phyloP scores from a whole-genome alignment of 441 rosid genomes.

The Croton laevigatus region DNA sequence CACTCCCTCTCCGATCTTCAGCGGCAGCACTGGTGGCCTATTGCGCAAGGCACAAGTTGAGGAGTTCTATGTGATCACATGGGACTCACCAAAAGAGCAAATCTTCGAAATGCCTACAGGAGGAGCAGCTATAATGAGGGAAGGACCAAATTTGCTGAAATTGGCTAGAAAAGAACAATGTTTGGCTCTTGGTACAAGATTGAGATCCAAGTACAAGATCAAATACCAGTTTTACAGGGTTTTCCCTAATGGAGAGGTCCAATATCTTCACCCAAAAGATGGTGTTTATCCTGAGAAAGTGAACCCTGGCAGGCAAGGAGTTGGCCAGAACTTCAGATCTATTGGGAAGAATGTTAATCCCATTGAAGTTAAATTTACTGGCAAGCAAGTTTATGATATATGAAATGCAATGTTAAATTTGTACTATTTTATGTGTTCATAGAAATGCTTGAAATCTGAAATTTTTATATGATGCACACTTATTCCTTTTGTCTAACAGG shows the following conservation, averaged over 20 bases:
- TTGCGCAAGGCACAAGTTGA: constrained; percentile 48
- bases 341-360: constrained; percentile 76
- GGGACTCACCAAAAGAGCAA: constrained; percentile 75
- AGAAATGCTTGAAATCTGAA: background rate
- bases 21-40: constrained; percentile 76
- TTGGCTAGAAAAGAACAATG: constrained; percentile 90
- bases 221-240: constrained; percentile 83
- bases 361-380: constrained; percentile 78
- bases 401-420: background rate
- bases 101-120: constrained; percentile 84
- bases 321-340: constrained; percentile 67
- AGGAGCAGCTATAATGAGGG: constrained; percentile 67
- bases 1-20: constrained; percentile 80
- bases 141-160: constrained; percentile 75
- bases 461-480: background rate
- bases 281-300: constrained; percentile 85
- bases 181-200: constrained; percentile 64
- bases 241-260: constrained; percentile 68
- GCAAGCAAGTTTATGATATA: constrained; percentile 61
- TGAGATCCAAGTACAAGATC: constrained; percentile 83
- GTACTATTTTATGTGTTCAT: background rate
- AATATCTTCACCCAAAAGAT: constrained; percentile 77
- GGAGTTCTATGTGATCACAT: constrained; percentile 75
- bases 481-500: background rate
- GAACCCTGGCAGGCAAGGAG: constrained; percentile 68